Conservation (phyloP, 306 rosid species). For the Cicer cuneatum region DNA sequence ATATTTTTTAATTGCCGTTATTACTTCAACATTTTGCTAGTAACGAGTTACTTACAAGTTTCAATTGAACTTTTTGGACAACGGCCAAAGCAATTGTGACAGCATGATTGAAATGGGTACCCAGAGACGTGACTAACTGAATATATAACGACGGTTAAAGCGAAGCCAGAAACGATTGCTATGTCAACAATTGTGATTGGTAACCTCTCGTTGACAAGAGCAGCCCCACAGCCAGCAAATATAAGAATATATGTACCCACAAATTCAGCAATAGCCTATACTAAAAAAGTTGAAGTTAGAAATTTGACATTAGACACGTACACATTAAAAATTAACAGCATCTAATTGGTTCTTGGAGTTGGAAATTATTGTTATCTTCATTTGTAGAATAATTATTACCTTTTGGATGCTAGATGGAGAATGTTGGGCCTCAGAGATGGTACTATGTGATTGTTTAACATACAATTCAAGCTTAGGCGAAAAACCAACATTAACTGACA, state of each 20-base stretch:
- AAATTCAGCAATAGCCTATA: conserved; percentile 54
- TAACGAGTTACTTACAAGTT: conserved; percentile 33
- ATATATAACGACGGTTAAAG: conserved; percentile 47
- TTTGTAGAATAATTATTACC: conserved; percentile 32
- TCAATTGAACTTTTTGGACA: conserved; percentile 43
- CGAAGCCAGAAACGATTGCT: conserved; percentile 54
- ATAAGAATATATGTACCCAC: conserved; percentile 58
- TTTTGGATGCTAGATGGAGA: conserved; percentile 44
- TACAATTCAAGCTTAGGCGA: conserved; percentile 42
- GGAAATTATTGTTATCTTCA: conserved; percentile 29
- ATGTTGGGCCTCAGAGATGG: conserved; percentile 26
- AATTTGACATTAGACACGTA: background rate
- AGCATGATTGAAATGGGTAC: conserved; percentile 65
- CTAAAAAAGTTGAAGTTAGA: conserved; percentile 5
- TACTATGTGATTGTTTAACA: conserved; percentile 12
- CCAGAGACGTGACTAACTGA: conserved; percentile 62
- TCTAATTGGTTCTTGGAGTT: background rate
- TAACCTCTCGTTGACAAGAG: conserved; percentile 45
- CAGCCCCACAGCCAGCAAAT: conserved; percentile 61
- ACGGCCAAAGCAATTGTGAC: conserved; percentile 54
- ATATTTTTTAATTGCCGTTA: too few relatives aligned
- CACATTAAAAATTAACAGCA: background rate
- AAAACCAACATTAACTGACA: conserved; percentile 40
- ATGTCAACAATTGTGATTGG: conserved; percentile 49
- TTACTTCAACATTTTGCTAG: background rate